These are phyloP conservation scores for Fusarium nelsonii DNA, from an alignment of 2,329 filamentous ascomycete species.

Conservation along the genomic window DNA sequence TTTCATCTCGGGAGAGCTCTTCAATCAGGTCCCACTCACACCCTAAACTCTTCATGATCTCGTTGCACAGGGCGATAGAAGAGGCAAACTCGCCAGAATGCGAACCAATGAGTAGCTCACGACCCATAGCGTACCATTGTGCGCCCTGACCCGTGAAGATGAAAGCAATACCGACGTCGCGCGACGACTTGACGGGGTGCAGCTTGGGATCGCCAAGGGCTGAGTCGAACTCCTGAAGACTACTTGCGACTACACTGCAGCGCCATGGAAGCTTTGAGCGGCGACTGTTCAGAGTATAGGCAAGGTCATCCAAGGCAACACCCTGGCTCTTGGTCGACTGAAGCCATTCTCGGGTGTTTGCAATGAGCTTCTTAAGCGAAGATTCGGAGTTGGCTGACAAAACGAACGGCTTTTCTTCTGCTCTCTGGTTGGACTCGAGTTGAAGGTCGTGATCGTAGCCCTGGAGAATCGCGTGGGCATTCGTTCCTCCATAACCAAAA, in stretches of 20 bases:
- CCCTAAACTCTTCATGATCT: background rate
- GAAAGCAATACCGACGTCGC: constrained; percentile 3
- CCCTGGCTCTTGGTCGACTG: background rate
- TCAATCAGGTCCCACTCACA: constrained; percentile 22
- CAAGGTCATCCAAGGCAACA: constrained; percentile 5
- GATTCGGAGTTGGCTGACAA: constrained; percentile 19
- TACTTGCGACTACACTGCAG: background rate
- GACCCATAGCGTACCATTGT: constrained; percentile 28
- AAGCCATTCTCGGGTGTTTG: constrained; percentile 4
- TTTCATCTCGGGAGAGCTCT: constrained; percentile 6
- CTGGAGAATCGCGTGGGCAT: constrained; percentile 16
- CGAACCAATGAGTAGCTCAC: background rate
- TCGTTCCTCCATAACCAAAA: constrained; percentile 20
- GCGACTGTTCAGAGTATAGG: constrained; percentile 12
- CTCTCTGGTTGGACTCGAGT: too few species aligned
- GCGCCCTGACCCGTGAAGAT: constrained; percentile 35
- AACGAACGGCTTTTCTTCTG: background rate
- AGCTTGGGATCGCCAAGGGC: background rate
- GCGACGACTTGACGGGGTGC: background rate
- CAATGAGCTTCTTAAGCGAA: background rate
- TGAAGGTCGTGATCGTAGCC: background rate
- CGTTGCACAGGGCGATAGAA: background rate
- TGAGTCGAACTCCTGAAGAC: background rate
- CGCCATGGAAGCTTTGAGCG: constrained; percentile 10
- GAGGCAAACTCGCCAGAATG: background rate